These are phyloP conservation scores for Herpetospermum pedunculosum DNA, from an alignment of 306 rosid species.

Conservation along the genomic window DNA sequence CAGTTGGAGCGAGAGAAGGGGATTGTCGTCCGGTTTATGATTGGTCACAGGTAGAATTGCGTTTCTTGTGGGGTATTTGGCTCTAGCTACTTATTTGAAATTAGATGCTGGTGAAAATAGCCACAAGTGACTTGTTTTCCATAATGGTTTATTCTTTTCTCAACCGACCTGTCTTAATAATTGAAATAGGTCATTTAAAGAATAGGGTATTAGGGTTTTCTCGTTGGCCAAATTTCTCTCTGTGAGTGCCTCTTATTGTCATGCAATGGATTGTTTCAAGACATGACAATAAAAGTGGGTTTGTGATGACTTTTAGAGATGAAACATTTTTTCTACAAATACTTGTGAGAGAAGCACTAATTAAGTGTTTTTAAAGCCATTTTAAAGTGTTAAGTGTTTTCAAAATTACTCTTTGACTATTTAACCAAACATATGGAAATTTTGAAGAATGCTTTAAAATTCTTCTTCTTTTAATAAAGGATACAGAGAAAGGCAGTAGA, in stretches of 20 bases:
- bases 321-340: neutral
- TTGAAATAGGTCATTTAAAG: neutral
- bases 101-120: neutral
- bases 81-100: neutral
- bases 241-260: neutral
- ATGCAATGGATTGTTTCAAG: neutral
- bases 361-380: neutral
- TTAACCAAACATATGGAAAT: neutral
- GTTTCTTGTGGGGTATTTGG: neutral
- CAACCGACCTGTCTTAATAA: neutral
- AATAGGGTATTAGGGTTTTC: neutral
- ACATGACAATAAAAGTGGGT: neutral
- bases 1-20: constrained; percentile 93
- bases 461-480: neutral
- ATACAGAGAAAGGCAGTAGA: neutral
- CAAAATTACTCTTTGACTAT: neutral
- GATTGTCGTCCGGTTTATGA: constrained; percentile 85
- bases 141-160: neutral
- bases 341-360: neutral
- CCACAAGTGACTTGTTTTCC: neutral
- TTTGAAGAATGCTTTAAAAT: neutral
- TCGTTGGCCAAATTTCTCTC: neutral
- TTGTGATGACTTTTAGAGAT: neutral
- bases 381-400: neutral
- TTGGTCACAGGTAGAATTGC: constrained; percentile 76